These are phyloP conservation scores for Neodidymelliopsis sp. DNA, from an alignment of 2,329 filamentous ascomycete species.

Conservation along the genomic window DNA sequence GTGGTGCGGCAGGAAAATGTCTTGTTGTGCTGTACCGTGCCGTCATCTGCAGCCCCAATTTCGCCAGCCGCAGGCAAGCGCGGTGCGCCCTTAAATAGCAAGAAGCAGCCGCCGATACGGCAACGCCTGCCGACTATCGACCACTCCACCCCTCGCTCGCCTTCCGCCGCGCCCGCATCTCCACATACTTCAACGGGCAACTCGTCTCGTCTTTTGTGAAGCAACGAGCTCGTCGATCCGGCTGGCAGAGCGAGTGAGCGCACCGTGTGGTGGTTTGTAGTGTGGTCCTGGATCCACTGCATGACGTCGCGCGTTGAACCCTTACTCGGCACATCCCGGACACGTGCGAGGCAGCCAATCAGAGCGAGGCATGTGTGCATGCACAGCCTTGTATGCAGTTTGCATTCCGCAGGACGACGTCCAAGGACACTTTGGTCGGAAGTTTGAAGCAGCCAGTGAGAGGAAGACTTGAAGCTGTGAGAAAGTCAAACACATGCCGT, in stretches of 20 bases:
- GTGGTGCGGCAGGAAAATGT: background rate
- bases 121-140: too few species aligned
- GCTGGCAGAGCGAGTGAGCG: slow-evolving; percentile 3
- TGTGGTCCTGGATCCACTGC: background rate
- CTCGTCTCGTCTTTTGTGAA: too few species aligned
- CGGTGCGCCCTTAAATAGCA: slow-evolving; percentile 9
- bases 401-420: too few species aligned
- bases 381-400: slow-evolving; percentile 6
- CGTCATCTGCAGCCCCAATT: slow-evolving; percentile 9
- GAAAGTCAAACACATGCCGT: too few species aligned
- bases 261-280: background rate
- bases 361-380: background rate
- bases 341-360: background rate
- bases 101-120: slow-evolving; percentile 2
- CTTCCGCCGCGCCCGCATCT: background rate
- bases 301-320: background rate
- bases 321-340: slow-evolving; percentile 1
- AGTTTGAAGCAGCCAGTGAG: too few species aligned
- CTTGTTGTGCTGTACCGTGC: too few species aligned
- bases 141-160: background rate
- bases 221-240: slow-evolving; percentile 1
- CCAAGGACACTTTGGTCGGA: too few species aligned
- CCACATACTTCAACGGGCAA: background rate
- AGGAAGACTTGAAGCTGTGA: too few species aligned
- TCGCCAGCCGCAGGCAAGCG: slow-evolving; percentile 8